Base-by-base conservation (phyloP, 768 basidiomycete species). In the Termitomyces eurrhizus region DNA sequence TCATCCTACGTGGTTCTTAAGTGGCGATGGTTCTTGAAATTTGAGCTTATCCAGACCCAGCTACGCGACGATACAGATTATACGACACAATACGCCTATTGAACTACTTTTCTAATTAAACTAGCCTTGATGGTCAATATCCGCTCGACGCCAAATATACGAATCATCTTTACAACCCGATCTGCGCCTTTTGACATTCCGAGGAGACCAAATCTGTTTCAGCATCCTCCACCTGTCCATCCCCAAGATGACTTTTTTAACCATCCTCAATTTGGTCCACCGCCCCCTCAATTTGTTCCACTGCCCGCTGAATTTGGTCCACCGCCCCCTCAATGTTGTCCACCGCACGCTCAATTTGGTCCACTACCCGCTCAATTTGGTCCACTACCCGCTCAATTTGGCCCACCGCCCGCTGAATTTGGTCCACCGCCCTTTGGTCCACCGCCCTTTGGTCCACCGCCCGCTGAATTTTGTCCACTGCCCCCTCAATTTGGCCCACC, bases 141-240 rank as follows among this genome's bases (percentile, higher is more conserved):
- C 35, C 48, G 48, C 49, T 36, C 26, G 35, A 56, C 63, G 59
- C 53, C 57, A 61, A 50, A 29, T 13, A 53, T 7, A 49, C 56
- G 53, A 58, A 42, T 35, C 52, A 26, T 24, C n/a, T 21, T 21
- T 21, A 64, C 62, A 39, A 60, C 18, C 9, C 52, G 55, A n/a
- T 51, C 52, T 21, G 21, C 21, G 21, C n/a, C 16, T 55, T 4
- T 33, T 24, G 29, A 21, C 41, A 32, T 32, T 39, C 32, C 3
- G 32, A 39, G 24, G 39, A 14, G n/a, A 21, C n/a, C 26, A 16
- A 1, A 7, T 1, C 24, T 16, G 26, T 53, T 41, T 42, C 46
- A 50, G 12, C n/a, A 33, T 32, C 26, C 11, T 59, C 42, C 35
- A 21, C n/a, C 45, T 16, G 37, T 24, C 29, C 32, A 55, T 49